Evolutionary conservation across 768 basidiomycete genomes (phyloP).

Genomic region (Suillus paluster): DNA sequence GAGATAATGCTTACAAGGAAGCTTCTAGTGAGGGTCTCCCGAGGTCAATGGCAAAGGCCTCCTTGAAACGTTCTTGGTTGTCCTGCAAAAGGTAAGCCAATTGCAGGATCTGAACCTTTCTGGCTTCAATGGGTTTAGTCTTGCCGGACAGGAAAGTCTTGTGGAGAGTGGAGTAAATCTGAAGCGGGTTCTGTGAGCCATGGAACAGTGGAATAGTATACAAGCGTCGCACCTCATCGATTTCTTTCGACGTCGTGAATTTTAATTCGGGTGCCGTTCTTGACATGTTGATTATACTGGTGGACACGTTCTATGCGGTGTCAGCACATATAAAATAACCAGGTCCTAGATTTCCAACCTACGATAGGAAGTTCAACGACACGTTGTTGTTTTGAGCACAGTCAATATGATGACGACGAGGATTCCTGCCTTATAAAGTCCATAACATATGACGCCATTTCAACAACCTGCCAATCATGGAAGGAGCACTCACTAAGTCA

Average conservation of each 20-base stretch:
- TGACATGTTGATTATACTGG: slow-evolving; percentile 18
- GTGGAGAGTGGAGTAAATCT: slow-evolving; percentile 62
- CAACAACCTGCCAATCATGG: not conserved
- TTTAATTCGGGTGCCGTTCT: slow-evolving; percentile 36
- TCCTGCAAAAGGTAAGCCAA: slow-evolving; percentile 77
- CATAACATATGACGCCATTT: not conserved
- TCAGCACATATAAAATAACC: not conserved
- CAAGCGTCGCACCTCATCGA: slow-evolving; percentile 44
- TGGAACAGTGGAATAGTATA: not conserved
- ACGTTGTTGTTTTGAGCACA: too few relatives aligned
- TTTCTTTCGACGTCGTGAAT: slow-evolving; percentile 59
- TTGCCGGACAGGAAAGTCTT: slow-evolving; percentile 69
- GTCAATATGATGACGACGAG: too few relatives aligned
- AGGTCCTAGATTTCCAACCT: not conserved
- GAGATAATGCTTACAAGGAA: slow-evolving; percentile 48
- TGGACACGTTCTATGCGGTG: not conserved
- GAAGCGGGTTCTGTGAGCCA: not conserved
- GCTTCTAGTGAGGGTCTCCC: slow-evolving; percentile 65
- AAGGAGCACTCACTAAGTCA: not conserved
- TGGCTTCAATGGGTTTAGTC: slow-evolving; percentile 63
- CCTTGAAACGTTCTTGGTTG: slow-evolving; percentile 62
- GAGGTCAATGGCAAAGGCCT: slow-evolving; percentile 64
- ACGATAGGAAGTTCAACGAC: not conserved
- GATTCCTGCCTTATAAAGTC: too few relatives aligned
- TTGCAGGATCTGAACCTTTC: slow-evolving; percentile 78